phyloP scores from a whole-genome alignment of 2,329 filamentous ascomycete species.

The Fusarium lateritium region DNA sequence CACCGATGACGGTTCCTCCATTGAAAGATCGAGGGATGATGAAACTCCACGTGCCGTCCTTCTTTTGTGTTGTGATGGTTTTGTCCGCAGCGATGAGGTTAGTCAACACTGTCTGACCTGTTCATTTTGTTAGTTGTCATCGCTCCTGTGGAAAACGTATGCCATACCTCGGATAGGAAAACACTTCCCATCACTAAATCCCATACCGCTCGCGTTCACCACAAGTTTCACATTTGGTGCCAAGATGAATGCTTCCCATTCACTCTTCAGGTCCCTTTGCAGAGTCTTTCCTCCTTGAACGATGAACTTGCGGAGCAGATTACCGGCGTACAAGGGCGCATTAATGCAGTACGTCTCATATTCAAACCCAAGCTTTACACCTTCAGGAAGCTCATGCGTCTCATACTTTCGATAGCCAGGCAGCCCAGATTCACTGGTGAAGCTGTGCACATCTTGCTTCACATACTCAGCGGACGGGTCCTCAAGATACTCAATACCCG shows the following conservation, averaged over 20 bases:
- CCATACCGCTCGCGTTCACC: conserved; percentile 54
- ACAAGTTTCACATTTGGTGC: conserved; percentile 45
- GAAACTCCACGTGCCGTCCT: conserved; percentile 75
- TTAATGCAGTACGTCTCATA: conserved; percentile 71
- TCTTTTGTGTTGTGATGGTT: conserved; percentile 72
- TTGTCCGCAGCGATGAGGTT: conserved; percentile 53
- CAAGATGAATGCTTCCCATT: conserved; percentile 52
- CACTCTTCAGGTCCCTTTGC: conserved; percentile 48
- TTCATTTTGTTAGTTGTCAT: conserved; percentile 7
- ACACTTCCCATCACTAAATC: conserved; percentile 52
- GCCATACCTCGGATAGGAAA: conserved; percentile 54
- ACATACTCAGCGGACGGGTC: conserved; percentile 58
- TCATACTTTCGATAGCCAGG: conserved; percentile 50
- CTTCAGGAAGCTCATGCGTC: conserved; percentile 57
- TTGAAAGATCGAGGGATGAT: conserved; percentile 72
- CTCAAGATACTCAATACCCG: conserved; percentile 68
- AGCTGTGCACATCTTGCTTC: conserved; percentile 47
- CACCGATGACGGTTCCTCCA: conserved; percentile 76
- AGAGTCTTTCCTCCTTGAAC: conserved; percentile 51
- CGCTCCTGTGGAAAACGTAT: fast-evolving
- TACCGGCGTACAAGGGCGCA: conserved; percentile 66
- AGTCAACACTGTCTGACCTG: conserved; percentile 57
- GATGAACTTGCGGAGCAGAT: conserved; percentile 52
- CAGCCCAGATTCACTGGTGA: conserved; percentile 50
- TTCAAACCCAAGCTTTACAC: conserved; percentile 63